A percentile compares a stretch with the other conserved stretches of the same genome.
phyloP scores from a whole-genome alignment of 768 basidiomycete species.

The Lactarius psammicola region DNA sequence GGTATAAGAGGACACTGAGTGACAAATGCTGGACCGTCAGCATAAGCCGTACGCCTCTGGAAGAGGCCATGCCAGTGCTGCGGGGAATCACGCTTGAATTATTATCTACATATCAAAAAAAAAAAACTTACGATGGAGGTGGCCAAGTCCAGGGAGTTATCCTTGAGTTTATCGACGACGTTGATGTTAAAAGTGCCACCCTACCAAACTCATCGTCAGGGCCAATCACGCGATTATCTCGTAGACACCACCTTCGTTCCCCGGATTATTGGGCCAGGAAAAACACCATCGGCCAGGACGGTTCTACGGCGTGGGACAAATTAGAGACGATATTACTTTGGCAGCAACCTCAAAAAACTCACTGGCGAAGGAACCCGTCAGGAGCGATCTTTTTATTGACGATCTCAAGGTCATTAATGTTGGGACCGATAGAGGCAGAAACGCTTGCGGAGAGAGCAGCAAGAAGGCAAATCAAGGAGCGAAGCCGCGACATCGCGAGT shows the following conservation, averaged over 20 bases:
- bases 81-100: not conserved
- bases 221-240: slow-evolving; percentile 22
- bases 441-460: slow-evolving; percentile 5
- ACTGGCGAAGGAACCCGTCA: slow-evolving; percentile 31
- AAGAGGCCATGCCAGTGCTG: slow-evolving; percentile 1
- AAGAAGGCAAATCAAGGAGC: slow-evolving; percentile 3
- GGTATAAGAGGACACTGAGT: slow-evolving; percentile 40
- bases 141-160: slow-evolving; percentile 45
- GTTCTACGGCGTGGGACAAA: slow-evolving; percentile 32
- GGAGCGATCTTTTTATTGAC: slow-evolving; percentile 27
- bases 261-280: slow-evolving; percentile 48
- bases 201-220: slow-evolving; percentile 29
- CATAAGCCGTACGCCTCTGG: slow-evolving; percentile 8
- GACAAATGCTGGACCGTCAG: slow-evolving; percentile 33
- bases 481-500: not conserved
- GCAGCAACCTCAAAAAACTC: not conserved
- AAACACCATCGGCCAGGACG: slow-evolving; percentile 45
- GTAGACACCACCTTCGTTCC: slow-evolving; percentile 34
- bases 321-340: not conserved
- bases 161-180: slow-evolving; percentile 44
- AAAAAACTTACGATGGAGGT: slow-evolving; percentile 47
- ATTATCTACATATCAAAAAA: not conserved
- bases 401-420: slow-evolving; percentile 20
- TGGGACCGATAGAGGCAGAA: slow-evolving; percentile 24
- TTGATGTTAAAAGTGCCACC: slow-evolving; percentile 43